These are phyloP conservation scores for Quercus suber DNA, from an alignment of 306 rosid genomes.

Conservation along the genomic window DNA sequence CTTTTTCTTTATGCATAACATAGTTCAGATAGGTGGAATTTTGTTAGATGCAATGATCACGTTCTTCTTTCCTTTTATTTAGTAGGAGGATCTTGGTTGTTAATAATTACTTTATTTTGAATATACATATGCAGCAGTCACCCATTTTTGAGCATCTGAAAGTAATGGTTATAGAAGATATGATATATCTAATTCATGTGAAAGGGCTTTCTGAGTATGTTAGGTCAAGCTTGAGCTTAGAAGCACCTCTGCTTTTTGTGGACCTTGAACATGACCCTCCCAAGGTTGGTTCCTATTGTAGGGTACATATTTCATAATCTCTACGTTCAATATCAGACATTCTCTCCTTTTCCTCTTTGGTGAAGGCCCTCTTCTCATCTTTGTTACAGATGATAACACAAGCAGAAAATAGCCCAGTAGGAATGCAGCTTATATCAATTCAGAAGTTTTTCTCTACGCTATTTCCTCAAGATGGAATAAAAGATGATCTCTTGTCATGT, in stretches of 20 bases:
- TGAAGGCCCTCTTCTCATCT: constrained; percentile 4
- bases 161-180: constrained; percentile 79
- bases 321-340: background rate
- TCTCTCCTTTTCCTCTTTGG: constrained; percentile 1
- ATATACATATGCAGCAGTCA: constrained; percentile 35
- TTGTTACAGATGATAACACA: constrained; percentile 54
- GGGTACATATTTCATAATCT: background rate
- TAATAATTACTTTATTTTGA: background rate
- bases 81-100: background rate
- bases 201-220: constrained; percentile 47
- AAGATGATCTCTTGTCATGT: constrained; percentile 22
- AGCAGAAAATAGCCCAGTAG: constrained; percentile 50
- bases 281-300: constrained; percentile 39
- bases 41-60: background rate
- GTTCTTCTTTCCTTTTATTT: background rate
- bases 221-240: constrained; percentile 47
- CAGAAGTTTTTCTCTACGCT: constrained; percentile 55
- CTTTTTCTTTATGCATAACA: background rate
- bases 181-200: constrained; percentile 71
- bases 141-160: constrained; percentile 52
- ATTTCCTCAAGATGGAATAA: constrained; percentile 38
- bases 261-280: constrained; percentile 80
- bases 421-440: constrained; percentile 58
- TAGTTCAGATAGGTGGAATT: background rate
- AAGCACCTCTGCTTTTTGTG: constrained; percentile 51